A percentile compares a stretch with the other conserved stretches of the same genome.
These are phyloP conservation scores for Penicillium atrosanguineum DNA, from an alignment of 495 filamentous ascomycete species.

Conservation along the genomic window DNA sequence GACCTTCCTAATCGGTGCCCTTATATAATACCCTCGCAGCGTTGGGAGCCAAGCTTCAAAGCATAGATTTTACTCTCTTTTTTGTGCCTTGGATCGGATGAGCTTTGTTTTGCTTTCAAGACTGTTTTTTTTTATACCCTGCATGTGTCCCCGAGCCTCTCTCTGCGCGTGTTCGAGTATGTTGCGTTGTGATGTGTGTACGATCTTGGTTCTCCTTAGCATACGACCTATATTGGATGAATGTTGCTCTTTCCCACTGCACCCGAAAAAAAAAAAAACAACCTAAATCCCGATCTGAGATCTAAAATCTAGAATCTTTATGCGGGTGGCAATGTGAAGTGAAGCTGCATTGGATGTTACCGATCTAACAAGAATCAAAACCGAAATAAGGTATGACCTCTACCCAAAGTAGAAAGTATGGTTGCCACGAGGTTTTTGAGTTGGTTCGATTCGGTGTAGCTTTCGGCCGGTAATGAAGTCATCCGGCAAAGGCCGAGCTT, in stretches of 20 bases:
- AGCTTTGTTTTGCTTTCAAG: conserved; percentile 8
- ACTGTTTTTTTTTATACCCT: conserved; percentile 28
- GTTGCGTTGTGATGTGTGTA: conserved; percentile 30
- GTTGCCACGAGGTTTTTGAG: neutral
- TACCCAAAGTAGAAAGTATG: neutral
- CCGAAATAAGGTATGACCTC: neutral
- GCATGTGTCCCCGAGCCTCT: conserved; percentile 19
- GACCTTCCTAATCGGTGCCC: conserved; percentile 24
- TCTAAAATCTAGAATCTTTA: neutral
- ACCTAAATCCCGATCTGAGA: neutral
- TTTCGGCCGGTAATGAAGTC: conserved; percentile 7
- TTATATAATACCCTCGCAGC: conserved; percentile 33
- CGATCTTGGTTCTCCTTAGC: conserved; percentile 25
- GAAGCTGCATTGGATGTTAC: conserved; percentile 3
- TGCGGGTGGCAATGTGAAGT: conserved; percentile 15
- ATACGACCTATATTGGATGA: conserved; percentile 23
- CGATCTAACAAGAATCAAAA: neutral
- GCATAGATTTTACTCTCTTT: conserved; percentile 26
- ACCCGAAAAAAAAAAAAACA: neutral
- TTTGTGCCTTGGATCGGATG: conserved; percentile 8
- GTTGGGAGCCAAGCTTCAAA: conserved; percentile 22
- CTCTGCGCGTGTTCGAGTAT: conserved; percentile 24
- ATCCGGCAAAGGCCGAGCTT: neutral
- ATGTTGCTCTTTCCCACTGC: conserved; percentile 1
- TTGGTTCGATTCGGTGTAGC: conserved; percentile 2